These are phyloP conservation scores for Draba incana DNA, from an alignment of 345 rosid genomes.

Conservation along the genomic window DNA sequence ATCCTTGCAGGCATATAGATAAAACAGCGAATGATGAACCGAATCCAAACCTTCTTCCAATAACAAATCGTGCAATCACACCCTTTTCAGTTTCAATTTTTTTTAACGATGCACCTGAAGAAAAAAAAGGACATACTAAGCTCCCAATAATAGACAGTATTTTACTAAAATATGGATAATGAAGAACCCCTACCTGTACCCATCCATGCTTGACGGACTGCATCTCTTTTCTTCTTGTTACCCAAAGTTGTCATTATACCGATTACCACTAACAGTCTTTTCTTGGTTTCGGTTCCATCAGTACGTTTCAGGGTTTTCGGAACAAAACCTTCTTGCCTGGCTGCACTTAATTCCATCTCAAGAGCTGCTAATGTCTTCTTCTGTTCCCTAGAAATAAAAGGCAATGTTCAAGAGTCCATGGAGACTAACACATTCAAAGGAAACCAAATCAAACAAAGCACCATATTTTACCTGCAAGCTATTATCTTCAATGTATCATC, in stretches of 20 bases:
- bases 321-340: conserved; percentile 67
- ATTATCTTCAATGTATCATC: conserved; percentile 91
- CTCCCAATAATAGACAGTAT: conserved; percentile 28
- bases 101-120: conserved; percentile 58
- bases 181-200: conserved; percentile 57
- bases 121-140: neutral
- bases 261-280: conserved; percentile 66
- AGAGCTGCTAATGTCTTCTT: conserved; percentile 71
- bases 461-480: conserved; percentile 66
- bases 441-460: neutral
- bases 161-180: conserved; percentile 5
- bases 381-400: conserved; percentile 68
- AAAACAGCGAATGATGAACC: conserved; percentile 18
- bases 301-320: conserved; percentile 44
- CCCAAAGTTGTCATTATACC: conserved; percentile 80
- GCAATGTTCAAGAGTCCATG: neutral
- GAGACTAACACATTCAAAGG: neutral
- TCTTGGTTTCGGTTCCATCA: conserved; percentile 47
- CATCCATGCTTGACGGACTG: conserved; percentile 94
- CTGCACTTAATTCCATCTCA: conserved; percentile 69
- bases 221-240: conserved; percentile 75
- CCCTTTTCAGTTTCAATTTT: conserved; percentile 74
- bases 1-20: neutral
- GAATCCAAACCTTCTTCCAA: conserved; percentile 80
- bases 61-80: conserved; percentile 74